Percentiles rank a stretch among this genome's conserved stretches.
Evolutionary conservation across 2,329 filamentous ascomycete species (phyloP).

Genomic region (Colletotrichum limetticola): DNA sequence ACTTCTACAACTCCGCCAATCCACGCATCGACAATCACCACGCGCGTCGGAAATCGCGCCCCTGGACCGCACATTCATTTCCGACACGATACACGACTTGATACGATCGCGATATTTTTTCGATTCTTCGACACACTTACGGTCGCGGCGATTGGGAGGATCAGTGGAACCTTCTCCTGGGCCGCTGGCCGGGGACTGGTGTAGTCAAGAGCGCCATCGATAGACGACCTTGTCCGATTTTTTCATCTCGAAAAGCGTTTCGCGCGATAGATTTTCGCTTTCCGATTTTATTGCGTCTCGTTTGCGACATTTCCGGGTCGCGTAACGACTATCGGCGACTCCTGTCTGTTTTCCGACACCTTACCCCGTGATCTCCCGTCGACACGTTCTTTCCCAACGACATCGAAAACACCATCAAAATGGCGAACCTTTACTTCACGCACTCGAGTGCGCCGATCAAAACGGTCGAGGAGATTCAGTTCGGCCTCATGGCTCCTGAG

Average conservation of each 20-base stretch:
- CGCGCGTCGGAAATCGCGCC: conserved; percentile 64
- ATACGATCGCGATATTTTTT: conserved; percentile 48
- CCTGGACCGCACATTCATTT: conserved; percentile 43
- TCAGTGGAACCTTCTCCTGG: conserved; percentile 58
- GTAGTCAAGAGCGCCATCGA: conserved; percentile 55
- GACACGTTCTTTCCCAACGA: conserved; percentile 35
- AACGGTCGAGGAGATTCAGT: conserved; percentile 99
- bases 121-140: conserved; percentile 43
- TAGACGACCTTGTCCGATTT: conserved; percentile 44
- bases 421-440: conserved; percentile 92
- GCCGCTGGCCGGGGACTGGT: conserved; percentile 57
- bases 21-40: conserved; percentile 54
- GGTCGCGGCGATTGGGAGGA: conserved; percentile 58
- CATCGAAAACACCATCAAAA: conserved; percentile 60
- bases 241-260: conserved; percentile 46
- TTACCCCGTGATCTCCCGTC: conserved; percentile 3
- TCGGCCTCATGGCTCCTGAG: conserved; percentile 95
- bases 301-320: conserved; percentile 39
- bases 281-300: conserved; percentile 38
- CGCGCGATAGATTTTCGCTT: conserved; percentile 38
- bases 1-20: conserved; percentile 37
- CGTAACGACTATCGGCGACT: conserved; percentile 24
- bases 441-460: conserved; percentile 96
- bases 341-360: conserved; percentile 1
- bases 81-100: conserved; percentile 48